These are phyloP conservation scores for Trametes hirsuta DNA, from an alignment of 1,284 basidiomycete species.

Conservation along the genomic window DNA sequence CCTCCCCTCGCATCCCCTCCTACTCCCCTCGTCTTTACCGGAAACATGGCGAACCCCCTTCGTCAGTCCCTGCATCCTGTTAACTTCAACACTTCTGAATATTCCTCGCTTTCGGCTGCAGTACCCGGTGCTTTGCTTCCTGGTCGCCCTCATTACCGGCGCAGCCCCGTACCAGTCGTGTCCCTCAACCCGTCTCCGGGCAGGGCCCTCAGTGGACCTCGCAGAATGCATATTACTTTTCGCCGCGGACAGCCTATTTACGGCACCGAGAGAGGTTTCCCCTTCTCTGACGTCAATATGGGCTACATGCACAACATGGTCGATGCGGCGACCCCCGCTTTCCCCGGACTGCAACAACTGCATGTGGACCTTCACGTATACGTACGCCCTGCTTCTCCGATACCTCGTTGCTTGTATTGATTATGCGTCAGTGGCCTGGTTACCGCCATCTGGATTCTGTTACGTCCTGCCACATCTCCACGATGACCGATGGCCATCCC, in stretches of 20 bases:
- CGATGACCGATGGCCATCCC: not conserved
- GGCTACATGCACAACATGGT: not conserved
- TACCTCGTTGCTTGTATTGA: not conserved
- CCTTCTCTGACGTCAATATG: not conserved
- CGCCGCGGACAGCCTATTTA: not conserved
- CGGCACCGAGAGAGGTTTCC: not conserved
- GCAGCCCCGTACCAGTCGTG: not conserved
- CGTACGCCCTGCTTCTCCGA: not conserved
- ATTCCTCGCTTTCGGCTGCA: not conserved
- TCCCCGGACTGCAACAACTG: not conserved
- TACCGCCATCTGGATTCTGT: not conserved
- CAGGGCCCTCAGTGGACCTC: not conserved
- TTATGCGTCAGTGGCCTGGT: conserved; percentile 10
- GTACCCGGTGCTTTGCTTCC: not conserved
- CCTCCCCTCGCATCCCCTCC: not conserved
- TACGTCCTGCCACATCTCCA: not conserved
- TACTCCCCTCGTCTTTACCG: not conserved
- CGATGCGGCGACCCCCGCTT: not conserved
- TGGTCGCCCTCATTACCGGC: not conserved
- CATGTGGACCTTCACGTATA: not conserved
- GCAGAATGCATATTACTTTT: not conserved
- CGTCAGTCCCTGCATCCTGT: not conserved
- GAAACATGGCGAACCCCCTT: not conserved
- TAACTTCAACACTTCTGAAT: not conserved
- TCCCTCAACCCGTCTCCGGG: not conserved